Evolutionary conservation across 257 asterid genomes (phyloP), one percentile per base, ranked within the genome.

Genomic region (Mitragyna speciosa): DNA sequence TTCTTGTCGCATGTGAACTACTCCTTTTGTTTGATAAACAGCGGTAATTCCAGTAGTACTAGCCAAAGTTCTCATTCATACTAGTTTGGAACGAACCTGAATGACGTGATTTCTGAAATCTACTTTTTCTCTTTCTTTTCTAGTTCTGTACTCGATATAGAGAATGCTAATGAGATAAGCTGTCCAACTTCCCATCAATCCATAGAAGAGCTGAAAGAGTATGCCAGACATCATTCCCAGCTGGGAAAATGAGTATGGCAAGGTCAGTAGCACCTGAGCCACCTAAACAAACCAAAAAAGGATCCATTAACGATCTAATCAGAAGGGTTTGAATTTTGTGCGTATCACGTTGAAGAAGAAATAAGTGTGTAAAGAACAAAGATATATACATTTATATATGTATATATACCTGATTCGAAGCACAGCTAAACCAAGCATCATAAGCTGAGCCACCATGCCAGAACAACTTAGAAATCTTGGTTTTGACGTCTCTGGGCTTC

Each of bases 191-290:
- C 98, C 98, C 82, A 94, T 39, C 67, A 94, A 7, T 0, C 97
- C 98, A 43, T 94, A 94, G 49, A 94, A 91, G 41, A 94, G 92
- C 82, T 94, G 98, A 78, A 94, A 92, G 20, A 85, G 41, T 2
- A 94, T 78, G 5, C 98, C 98, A 3, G 98, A 94, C 77, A 83
- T 70, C 97, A 94, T 91, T 36, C 98, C 98, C 87, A 94, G 86
- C 84, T 94, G 97, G 39, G 98, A 94, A 78, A 94, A 94, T 14
- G 97, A 92, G 90, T 94, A 94, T 6, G 98, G 98, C 85, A 94
- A 67, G 17, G 98, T 94, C 61, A 94, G 85, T 72, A 92, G 83
- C 83, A 94, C 98, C 78, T 94, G 98, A 31, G 97, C 98, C 77
- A 94, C 98, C 98, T 94, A 89, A 30, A 75, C 61, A 63, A 30